Evolutionary conservation across 306 rosid genomes (phyloP).

Genomic region (Lagenaria siceraria): DNA sequence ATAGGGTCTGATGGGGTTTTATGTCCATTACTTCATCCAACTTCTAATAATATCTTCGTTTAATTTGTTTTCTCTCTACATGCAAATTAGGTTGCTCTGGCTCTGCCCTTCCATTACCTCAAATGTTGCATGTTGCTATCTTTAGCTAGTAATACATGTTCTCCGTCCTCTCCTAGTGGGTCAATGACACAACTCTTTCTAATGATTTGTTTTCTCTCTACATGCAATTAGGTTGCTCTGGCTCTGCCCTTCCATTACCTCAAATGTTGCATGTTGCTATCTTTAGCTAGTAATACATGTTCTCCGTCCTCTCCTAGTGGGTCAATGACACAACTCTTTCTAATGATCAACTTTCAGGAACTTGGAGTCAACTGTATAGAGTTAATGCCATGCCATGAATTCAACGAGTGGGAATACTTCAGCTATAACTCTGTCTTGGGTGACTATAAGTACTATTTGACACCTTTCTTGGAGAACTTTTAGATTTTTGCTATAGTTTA

Average conservation of each 20-base stretch:
- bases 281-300: background rate
- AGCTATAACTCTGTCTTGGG: slow-evolving; percentile 76
- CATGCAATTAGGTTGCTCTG: background rate
- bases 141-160: background rate
- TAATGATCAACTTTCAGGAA: slow-evolving; percentile 46
- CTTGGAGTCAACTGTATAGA: slow-evolving; percentile 92
- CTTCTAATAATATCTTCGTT: background rate
- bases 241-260: background rate
- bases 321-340: background rate
- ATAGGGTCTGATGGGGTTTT: background rate
- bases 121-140: background rate
- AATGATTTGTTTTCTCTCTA: too few species aligned
- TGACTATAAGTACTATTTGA: slow-evolving; percentile 42
- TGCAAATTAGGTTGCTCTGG: background rate
- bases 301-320: background rate
- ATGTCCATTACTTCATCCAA: background rate
- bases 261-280: background rate
- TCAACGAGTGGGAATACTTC: slow-evolving; percentile 83
- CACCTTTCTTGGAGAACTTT: background rate
- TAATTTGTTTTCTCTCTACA: background rate
- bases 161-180: background rate
- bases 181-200: background rate
- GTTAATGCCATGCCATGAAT: slow-evolving; percentile 94
- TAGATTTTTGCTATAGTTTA: background rate
- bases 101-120: background rate